Evolutionary conservation across 129 eudicot genomes (phyloP), one percentile per base, ranked within the genome.

Genomic region (Deinandra increscens): DNA sequence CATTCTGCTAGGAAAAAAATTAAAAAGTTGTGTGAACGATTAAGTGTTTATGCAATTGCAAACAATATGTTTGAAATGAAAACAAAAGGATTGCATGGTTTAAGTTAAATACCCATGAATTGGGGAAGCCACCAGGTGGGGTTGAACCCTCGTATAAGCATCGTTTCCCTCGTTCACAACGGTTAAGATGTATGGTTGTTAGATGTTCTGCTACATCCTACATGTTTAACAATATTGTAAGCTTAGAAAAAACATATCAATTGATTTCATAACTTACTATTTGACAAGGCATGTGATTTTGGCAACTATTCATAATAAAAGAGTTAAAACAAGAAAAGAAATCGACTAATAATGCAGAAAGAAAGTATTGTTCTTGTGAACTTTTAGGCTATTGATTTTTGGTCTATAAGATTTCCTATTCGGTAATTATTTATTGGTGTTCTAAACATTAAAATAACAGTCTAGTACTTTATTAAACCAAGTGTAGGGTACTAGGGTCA

Each of bases 61-160:
- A 34, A 50, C 38, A 39, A 20, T 10, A 31, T 60, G 26, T 7
- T 37, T 11, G 3, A 51, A 18, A 29, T 19, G 1, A 26, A 12
- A 36, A 46, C 23, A 72, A 45, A 43, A n/a, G 13, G 50, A 54
- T 15, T 31, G 48, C 20, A 15, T 63, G 38, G 45, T 13, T 15
- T 44, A 34, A 26, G 3, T 26, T 3, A 26, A 26, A 34, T 83
- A 87, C 99, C 99, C 97, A 89, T 68, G 93, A 81, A 77, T 94
- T 94, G 1, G 99, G 97, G 82, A 94, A 94, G 22, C 96, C 99
- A 43, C 84, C 99, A 26, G 88, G 84, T 65, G 96, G 99, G 6
- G 97, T 94, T 75, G 93, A 82, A 31, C 99, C 97, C 86, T 94
- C 97, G 51, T 94, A 94, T 72, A 90, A 84, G 81, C 99, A 94